phyloP scores from a whole-genome alignment of 73 alveolate species.

The Tetrahymena borealis region DNA sequence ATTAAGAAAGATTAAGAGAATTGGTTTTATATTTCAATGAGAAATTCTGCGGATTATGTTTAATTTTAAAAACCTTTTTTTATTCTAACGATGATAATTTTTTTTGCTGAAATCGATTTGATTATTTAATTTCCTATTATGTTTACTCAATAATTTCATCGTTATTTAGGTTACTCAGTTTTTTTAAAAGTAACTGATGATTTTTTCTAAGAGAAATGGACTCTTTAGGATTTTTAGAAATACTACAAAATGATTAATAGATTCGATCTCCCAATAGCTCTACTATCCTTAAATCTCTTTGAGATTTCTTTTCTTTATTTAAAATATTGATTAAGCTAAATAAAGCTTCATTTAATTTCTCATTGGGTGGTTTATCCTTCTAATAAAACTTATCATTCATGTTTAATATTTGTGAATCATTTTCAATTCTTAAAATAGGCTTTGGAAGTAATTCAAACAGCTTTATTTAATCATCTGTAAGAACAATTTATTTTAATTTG shows the following conservation, averaged over 20 bases:
- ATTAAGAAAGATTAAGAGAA: too few species aligned
- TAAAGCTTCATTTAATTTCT: background rate
- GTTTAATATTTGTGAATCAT: background rate
- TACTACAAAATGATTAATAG: background rate
- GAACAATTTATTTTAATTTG: background rate
- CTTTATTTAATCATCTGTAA: background rate
- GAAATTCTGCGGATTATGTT: too few species aligned
- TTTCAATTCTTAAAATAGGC: background rate
- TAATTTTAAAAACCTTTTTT: too few species aligned
- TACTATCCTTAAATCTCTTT: background rate
- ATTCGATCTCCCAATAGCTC: background rate
- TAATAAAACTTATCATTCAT: background rate
- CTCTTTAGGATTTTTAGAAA: too few species aligned
- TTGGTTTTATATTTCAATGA: too few species aligned
- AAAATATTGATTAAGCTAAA: background rate
- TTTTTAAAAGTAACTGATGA: too few species aligned
- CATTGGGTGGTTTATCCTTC: background rate
- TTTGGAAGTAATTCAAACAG: background rate
- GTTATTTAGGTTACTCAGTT: too few species aligned
- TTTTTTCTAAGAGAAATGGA: too few species aligned
- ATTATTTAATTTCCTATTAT: too few species aligned
- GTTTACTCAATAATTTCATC: too few species aligned
- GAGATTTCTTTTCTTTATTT: background rate
- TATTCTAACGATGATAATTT: too few species aligned
- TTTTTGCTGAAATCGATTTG: too few species aligned